Base-by-base conservation (phyloP, 768 basidiomycete species). In the Collybia sp. region DNA sequence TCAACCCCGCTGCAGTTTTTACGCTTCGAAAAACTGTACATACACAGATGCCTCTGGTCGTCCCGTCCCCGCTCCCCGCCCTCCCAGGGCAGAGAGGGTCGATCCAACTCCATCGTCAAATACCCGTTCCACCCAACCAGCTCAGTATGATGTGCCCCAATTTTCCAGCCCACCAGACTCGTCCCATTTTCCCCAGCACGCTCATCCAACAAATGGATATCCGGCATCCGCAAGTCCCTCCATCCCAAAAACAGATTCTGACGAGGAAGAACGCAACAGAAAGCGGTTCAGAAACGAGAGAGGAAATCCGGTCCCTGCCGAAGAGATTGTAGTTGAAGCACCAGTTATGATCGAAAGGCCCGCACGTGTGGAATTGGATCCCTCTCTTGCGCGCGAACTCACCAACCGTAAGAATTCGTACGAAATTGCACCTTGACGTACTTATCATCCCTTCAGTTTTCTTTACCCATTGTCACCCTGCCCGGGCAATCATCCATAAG, bases 11-110 rank as follows among this genome's bases (percentile, higher is more conserved):
- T 50, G 45, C 58, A 90, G 87, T 56, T 88, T 81, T 60, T 91
- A 83, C 61, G 88, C 88, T 48, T 84, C 83, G 53, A 90, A 90
- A 63, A 68, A 77, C 30, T 91, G 88, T 63, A 80, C 83, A 1
- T 91, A 91, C 61, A 89, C 86, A 9, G 88, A 91, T 51, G 72
- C 86, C 17, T 76, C 82, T 16, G 89, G 88, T 31, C 82, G 85
- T 39, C 73, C 80, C n/a, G 89, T 91, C 10, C 84, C 88, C 34
- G 86, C 88, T 53, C 88, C 73, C 44, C 67, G 76, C 49, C 72
- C 66, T 8, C 68, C 71, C 56, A 76, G 72, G 53, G 62, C 70
- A 43, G 77, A 77, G 46, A 52, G 63, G 46, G 59, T 58, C 34
- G 64, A 67, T 35, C 54, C 55, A 20, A 63, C 55, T 42, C 46